Evolutionary conservation across 1,284 basidiomycete species (phyloP).

Genomic region (Golubevia pallescens): DNA sequence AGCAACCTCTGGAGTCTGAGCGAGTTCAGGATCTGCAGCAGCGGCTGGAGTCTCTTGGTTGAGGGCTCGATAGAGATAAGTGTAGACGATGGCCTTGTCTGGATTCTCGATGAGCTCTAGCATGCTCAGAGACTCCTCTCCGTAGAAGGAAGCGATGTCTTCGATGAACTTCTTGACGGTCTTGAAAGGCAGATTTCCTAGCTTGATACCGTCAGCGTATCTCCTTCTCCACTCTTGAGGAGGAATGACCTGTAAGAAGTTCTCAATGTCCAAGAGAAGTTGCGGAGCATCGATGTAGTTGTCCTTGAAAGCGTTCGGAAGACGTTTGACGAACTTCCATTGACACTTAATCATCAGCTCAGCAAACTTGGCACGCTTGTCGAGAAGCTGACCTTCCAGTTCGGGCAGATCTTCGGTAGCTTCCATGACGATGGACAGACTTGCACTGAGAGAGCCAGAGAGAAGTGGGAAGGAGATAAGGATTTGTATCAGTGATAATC

Average conservation of each 20-base stretch:
- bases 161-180: conserved; percentile 80
- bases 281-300: conserved; percentile 82
- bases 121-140: conserved; percentile 44
- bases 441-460: conserved; percentile 16
- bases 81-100: conserved; percentile 53
- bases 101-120: conserved; percentile 49
- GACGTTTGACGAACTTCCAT: conserved; percentile 95
- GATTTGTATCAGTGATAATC: neutral
- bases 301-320: conserved; percentile 86
- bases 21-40: neutral
- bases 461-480: too few species aligned
- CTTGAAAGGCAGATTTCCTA: conserved; percentile 94
- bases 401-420: conserved; percentile 48
- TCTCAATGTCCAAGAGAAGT: conserved; percentile 90
- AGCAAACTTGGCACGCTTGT: conserved; percentile 42
- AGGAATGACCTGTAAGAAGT: conserved; percentile 88
- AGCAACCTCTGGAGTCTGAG: neutral
- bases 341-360: conserved; percentile 72
- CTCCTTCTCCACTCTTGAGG: conserved; percentile 94
- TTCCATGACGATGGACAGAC: conserved; percentile 44
- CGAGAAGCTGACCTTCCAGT: conserved; percentile 26
- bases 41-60: conserved; percentile 32
- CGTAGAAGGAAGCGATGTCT: too few species aligned
- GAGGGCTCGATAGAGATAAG: conserved; percentile 48
- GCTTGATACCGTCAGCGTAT: conserved; percentile 85